phyloP scores from a whole-genome alignment of 2,329 filamentous ascomycete genomes.

The Zelopaecilomyces penicillatus region DNA sequence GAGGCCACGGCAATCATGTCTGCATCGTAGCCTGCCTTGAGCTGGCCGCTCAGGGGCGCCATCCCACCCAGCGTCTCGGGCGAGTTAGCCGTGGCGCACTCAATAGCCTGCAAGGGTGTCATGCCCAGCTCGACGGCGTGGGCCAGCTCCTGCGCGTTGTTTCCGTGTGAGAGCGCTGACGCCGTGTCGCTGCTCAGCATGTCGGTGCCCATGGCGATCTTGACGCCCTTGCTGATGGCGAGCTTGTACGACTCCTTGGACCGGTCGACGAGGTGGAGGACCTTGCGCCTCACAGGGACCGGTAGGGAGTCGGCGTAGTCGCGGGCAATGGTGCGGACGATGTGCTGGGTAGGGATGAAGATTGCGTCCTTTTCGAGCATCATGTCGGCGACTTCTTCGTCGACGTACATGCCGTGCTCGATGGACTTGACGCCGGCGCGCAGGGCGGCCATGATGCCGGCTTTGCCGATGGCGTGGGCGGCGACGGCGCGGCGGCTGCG shows the following conservation, averaged over 20 bases:
- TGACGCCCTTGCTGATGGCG: constrained; percentile 28
- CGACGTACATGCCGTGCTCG: constrained; percentile 33
- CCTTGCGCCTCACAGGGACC: constrained; percentile 10
- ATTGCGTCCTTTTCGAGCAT: constrained; percentile 29
- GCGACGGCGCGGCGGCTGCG: constrained; percentile 29
- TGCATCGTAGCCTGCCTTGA: constrained; percentile 39
- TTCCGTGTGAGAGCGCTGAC: constrained; percentile 14
- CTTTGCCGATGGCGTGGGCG: constrained; percentile 32
- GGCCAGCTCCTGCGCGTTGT: constrained; percentile 34
- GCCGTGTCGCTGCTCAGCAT: constrained; percentile 25
- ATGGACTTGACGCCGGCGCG: constrained; percentile 29
- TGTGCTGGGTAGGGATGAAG: constrained; percentile 31
- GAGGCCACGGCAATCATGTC: constrained; percentile 35
- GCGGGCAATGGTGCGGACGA: constrained; percentile 23
- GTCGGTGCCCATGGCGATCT: constrained; percentile 34
- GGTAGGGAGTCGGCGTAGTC: constrained; percentile 25
- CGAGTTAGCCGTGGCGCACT: constrained; percentile 37
- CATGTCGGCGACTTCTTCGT: constrained; percentile 30
- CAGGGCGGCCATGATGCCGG: constrained; percentile 30
- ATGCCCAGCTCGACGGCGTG: constrained; percentile 41
- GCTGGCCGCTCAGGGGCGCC: constrained; percentile 36
- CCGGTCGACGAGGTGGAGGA: constrained; percentile 26
- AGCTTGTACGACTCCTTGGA: constrained; percentile 27
- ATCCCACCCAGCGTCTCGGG: constrained; percentile 34
- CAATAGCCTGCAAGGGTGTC: constrained; percentile 41